These are phyloP conservation scores for Ilyonectria sp. DNA, from an alignment of 2,329 filamentous ascomycete genomes.

Conservation along the genomic window DNA sequence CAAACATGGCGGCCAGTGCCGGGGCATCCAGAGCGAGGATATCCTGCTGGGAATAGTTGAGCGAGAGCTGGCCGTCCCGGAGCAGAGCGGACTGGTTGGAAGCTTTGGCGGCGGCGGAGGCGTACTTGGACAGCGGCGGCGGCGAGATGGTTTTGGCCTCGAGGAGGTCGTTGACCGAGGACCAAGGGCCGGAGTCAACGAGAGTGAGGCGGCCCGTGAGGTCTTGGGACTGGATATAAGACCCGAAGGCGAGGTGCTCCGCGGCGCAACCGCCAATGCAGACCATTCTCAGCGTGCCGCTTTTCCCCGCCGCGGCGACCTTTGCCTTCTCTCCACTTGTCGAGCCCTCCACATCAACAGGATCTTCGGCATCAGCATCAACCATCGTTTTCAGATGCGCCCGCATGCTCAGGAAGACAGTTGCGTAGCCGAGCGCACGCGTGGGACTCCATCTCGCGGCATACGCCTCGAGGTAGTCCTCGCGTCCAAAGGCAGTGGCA, in stretches of 20 bases:
- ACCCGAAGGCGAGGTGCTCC: conserved; percentile 71
- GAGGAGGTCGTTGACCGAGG: conserved; percentile 71
- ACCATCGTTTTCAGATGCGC: conserved; percentile 52
- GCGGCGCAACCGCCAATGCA: conserved; percentile 72
- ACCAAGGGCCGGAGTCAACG: conserved; percentile 90
- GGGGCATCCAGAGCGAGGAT: conserved; percentile 59
- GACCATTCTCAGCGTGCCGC: conserved; percentile 57
- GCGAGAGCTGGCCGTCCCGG: conserved; percentile 53
- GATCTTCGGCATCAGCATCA: conserved; percentile 9
- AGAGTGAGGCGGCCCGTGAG: conserved; percentile 67
- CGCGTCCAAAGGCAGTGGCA: conserved; percentile 79
- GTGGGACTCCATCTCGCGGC: conserved; percentile 92
- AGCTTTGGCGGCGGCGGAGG: conserved; percentile 62
- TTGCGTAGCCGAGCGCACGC: conserved; percentile 85
- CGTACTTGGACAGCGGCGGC: conserved; percentile 66
- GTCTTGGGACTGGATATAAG: conserved; percentile 55
- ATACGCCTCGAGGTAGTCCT: conserved; percentile 84
- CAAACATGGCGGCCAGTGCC: conserved; percentile 53
- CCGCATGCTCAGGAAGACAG: conserved; percentile 62
- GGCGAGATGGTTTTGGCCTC: conserved; percentile 68
- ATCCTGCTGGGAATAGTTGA: conserved; percentile 64
- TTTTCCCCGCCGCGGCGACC: conserved; percentile 9
- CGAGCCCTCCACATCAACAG: not conserved
- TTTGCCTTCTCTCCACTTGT: conserved; percentile 7
- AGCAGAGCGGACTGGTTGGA: conserved; percentile 62